A percentile compares a stretch with the other conserved stretches of the same genome.
Evolutionary conservation across 306 rosid genomes (phyloP).

Genomic region (Gleditsia sinensis): DNA sequence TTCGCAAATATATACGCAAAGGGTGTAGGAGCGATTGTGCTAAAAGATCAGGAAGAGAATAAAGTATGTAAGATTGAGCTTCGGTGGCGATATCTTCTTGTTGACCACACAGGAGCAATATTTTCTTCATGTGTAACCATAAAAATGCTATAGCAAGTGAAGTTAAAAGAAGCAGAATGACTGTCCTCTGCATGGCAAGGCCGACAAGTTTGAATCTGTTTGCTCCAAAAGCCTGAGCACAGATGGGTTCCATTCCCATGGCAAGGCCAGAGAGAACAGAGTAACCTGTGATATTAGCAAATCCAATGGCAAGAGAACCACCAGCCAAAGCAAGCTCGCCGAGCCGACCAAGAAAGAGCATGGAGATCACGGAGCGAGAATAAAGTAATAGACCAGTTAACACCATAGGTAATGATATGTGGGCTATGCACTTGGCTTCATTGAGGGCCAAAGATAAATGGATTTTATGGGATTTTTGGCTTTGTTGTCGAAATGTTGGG

Average conservation of each 20-base stretch:
- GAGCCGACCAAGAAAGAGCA: conserved; percentile 45
- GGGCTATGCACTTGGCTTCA: conserved; percentile 35
- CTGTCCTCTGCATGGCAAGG: conserved; percentile 37
- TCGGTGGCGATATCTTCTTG: conserved; percentile 39
- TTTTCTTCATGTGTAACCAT: conserved; percentile 39
- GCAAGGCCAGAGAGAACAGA: conserved; percentile 51
- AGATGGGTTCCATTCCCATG: conserved; percentile 53
- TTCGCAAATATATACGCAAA: conserved; percentile 43
- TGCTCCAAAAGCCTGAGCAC: conserved; percentile 48
- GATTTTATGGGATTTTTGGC: neutral
- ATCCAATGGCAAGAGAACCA: conserved; percentile 45
- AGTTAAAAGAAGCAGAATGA: conserved; percentile 32
- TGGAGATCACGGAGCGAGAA: conserved; percentile 48
- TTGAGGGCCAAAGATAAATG: neutral
- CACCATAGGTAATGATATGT: conserved; percentile 36
- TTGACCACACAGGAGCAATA: conserved; percentile 32
- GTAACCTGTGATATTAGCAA: conserved; percentile 45
- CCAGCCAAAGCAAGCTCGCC: conserved; percentile 41
- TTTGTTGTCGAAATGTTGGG: conserved; percentile 8
- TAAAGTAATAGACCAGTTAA: conserved; percentile 34
- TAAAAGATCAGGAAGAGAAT: conserved; percentile 40
- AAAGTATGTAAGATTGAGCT: conserved; percentile 35
- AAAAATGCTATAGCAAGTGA: conserved; percentile 25
- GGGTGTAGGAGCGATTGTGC: conserved; percentile 45
- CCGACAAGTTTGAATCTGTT: conserved; percentile 36